Conservation (phyloP, 257 asterid genomes). For the Nicotiana sylvestris region DNA sequence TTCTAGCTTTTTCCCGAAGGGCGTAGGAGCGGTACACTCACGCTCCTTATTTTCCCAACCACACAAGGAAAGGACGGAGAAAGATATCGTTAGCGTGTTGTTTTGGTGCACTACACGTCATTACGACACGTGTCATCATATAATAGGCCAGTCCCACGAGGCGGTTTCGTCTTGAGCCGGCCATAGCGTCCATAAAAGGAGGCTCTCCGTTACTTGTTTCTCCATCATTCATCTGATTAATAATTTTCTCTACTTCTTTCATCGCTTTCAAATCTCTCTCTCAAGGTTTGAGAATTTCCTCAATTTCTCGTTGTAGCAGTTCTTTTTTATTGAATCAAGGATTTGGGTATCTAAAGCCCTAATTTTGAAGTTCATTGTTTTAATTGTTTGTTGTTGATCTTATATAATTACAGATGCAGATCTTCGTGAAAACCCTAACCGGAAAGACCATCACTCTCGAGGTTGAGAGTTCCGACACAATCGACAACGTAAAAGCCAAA, state of each 20-base stretch:
- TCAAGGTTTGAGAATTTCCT: neutral
- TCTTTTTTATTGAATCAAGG: no score
- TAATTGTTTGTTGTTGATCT: neutral
- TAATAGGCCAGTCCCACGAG: neutral
- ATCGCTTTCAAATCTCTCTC: neutral
- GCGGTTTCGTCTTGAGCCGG: neutral
- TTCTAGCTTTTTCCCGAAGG: no score
- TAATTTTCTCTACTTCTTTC: neutral
- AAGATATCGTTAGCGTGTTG: neutral
- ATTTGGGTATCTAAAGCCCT: neutral
- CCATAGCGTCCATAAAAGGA: neutral
- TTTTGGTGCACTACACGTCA: neutral
- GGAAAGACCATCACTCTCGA: conserved; percentile 36
- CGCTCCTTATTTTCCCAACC: neutral
- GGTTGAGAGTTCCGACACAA: conserved; percentile 35
- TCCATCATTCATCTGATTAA: neutral
- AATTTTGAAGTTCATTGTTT: neutral
- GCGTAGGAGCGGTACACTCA: no score
- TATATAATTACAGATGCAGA: conserved; percentile 20
- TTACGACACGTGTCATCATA: neutral
- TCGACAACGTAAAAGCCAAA: conserved; percentile 34
- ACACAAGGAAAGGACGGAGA: neutral
- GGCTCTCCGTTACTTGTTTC: neutral
- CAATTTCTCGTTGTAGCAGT: neutral
- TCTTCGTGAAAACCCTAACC: conserved; percentile 35